phyloP scores from a whole-genome alignment of 768 basidiomycete genomes.

The Omphalotus guepiniiformis region DNA sequence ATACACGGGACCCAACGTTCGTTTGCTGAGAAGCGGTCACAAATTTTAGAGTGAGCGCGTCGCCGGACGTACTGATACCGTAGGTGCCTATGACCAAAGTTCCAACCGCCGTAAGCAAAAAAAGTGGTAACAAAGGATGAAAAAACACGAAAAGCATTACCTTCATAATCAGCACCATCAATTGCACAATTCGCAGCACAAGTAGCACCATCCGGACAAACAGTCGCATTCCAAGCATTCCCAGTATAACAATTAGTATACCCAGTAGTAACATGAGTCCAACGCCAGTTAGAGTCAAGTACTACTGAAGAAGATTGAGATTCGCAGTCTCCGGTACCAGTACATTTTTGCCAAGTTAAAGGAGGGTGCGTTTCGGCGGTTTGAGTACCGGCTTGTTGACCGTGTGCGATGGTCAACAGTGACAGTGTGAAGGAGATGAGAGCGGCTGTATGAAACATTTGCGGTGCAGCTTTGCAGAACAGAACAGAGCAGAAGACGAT shows the following conservation, averaged over 20 bases:
- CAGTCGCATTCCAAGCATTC: slow-evolving; percentile 46
- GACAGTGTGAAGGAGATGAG: slow-evolving; percentile 25
- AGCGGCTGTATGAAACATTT: slow-evolving; percentile 21
- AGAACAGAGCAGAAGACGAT: slow-evolving; percentile 37
- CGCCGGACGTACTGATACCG: slow-evolving; percentile 31
- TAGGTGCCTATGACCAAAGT: slow-evolving; percentile 22
- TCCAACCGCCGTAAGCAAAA: background rate
- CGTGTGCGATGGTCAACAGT: slow-evolving; percentile 31
- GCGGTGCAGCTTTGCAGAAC: too few relatives aligned
- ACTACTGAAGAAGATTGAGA: slow-evolving; percentile 27
- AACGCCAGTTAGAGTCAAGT: slow-evolving; percentile 50
- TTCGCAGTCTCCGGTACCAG: slow-evolving; percentile 28
- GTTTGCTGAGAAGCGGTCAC: slow-evolving; percentile 18
- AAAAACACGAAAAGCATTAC: background rate
- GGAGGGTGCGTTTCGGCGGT: slow-evolving; percentile 41
- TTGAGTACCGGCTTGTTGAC: slow-evolving; percentile 43
- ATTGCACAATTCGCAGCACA: slow-evolving; percentile 32
- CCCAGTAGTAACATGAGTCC: slow-evolving; percentile 32
- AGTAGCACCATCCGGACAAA: slow-evolving; percentile 44
- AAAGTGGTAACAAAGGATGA: background rate
- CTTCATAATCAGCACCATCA: slow-evolving; percentile 21
- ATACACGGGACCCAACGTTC: slow-evolving; percentile 18
- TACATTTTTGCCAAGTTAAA: slow-evolving; percentile 37
- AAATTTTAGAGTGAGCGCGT: slow-evolving; percentile 29
- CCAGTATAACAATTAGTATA: slow-evolving; percentile 32